Conservation (phyloP, 768 basidiomycete genomes). For the Rhizopogon salebrosus region DNA sequence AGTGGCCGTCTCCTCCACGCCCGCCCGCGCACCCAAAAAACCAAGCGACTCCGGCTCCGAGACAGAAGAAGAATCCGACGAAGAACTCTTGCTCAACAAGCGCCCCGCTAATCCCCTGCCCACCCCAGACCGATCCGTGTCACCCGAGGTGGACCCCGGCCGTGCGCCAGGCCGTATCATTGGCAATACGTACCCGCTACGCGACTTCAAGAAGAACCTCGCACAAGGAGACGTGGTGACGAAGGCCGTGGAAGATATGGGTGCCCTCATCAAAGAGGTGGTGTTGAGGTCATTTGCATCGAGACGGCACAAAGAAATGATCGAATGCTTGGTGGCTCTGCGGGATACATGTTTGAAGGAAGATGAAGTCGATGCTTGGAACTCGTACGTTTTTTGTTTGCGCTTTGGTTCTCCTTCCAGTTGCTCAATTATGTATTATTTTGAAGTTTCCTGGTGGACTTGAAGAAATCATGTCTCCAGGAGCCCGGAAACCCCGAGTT, state of each 20-base stretch:
- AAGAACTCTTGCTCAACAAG: conserved; percentile 18
- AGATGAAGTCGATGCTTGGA: conserved; percentile 83
- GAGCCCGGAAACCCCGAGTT: conserved; percentile 61
- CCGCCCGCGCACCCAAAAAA: conserved; percentile 14
- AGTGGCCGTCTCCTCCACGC: conserved; percentile 2
- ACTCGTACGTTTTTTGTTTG: conserved; percentile 42
- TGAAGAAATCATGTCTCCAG: conserved; percentile 51
- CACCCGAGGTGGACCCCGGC: conserved; percentile 40
- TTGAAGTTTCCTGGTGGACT: conserved; percentile 53
- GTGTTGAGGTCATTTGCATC: conserved; percentile 65
- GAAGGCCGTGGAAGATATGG: conserved; percentile 82
- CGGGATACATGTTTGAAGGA: conserved; percentile 66
- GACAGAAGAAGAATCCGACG: conserved; percentile 35
- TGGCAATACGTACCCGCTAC: conserved; percentile 65
- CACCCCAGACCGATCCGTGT: conserved; percentile 51
- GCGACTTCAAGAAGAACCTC: conserved; percentile 72
- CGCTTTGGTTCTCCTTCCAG: background rate
- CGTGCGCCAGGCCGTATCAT: conserved; percentile 71
- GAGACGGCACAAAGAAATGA: conserved; percentile 60
- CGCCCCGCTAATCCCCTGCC: conserved; percentile 30
- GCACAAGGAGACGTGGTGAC: conserved; percentile 72
- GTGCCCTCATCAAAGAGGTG: conserved; percentile 64
- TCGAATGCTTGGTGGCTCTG: conserved; percentile 67
- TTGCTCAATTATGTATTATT: background rate
- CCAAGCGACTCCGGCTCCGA: conserved; percentile 51